Conservation (phyloP, 2,329 filamentous ascomycete species). For the Emericellopsis cladophorae region DNA sequence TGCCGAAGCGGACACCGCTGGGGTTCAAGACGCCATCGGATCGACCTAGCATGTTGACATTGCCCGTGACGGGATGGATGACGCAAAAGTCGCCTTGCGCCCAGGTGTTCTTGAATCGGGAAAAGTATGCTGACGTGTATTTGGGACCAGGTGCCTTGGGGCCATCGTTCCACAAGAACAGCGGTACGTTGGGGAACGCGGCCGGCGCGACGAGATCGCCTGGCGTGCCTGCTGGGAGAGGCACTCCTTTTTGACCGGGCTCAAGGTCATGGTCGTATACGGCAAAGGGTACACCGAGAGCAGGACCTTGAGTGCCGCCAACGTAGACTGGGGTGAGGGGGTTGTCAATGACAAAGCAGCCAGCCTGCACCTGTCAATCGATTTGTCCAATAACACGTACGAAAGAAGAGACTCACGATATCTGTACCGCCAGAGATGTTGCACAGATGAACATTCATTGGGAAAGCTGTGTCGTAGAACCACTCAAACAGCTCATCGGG, state of each 20-base stretch:
- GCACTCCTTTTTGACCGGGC: conserved; percentile 23
- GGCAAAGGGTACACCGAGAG: conserved; percentile 35
- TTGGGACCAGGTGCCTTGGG: conserved; percentile 35
- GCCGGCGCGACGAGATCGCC: conserved; percentile 63
- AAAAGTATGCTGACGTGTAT: conserved; percentile 50
- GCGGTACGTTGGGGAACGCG: conserved; percentile 65
- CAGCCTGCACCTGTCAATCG: conserved; percentile 24
- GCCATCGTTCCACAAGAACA: conserved; percentile 49
- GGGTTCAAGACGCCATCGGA: conserved; percentile 75
- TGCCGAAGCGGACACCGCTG: conserved; percentile 66
- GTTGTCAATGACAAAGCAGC: conserved; percentile 53
- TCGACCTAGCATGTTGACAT: conserved; percentile 54
- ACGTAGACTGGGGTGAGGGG: conserved; percentile 54
- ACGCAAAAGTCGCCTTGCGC: conserved; percentile 73
- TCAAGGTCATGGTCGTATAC: conserved; percentile 53
- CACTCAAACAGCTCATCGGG: conserved; percentile 68
- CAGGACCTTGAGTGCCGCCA: conserved; percentile 37
- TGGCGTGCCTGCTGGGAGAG: conserved; percentile 44
- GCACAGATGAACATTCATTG: conserved; percentile 48
- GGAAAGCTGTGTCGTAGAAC: conserved; percentile 63
- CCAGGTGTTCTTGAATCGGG: conserved; percentile 57
- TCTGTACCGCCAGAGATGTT: conserved; percentile 75
- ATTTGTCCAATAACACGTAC: neutral
- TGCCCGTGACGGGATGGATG: conserved; percentile 54
- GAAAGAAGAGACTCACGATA: conserved; percentile 33